phyloP scores from a whole-genome alignment of 495 filamentous ascomycete species.

The Xylaria scruposa region DNA sequence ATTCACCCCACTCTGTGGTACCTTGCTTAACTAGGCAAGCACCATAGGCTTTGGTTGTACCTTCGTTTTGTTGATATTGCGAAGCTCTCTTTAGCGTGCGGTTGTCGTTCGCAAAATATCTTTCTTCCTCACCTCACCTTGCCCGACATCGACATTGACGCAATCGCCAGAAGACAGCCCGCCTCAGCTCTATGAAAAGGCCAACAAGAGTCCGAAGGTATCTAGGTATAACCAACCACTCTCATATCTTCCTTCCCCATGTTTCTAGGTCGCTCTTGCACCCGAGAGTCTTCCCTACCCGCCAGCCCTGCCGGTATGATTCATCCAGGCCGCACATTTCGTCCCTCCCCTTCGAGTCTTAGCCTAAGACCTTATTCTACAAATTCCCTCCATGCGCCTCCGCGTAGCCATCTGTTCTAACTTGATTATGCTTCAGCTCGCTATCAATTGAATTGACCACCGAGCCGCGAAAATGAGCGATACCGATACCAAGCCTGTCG shows the following conservation, averaged over 20 bases:
- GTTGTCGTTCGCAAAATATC: slow-evolving; percentile 25
- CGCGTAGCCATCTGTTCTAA: not conserved
- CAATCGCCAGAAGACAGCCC: not conserved
- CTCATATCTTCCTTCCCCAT: slow-evolving; percentile 13
- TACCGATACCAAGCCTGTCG: slow-evolving; percentile 35
- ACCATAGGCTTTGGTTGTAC: not conserved
- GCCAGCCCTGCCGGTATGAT: slow-evolving; percentile 3
- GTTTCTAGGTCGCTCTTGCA: not conserved
- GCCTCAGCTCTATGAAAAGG: not conserved
- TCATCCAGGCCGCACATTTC: slow-evolving; percentile 17
- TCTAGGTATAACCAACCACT: too few species aligned
- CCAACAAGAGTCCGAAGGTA: not conserved
- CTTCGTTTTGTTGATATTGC: slow-evolving; percentile 1
- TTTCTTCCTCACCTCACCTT: not conserved
- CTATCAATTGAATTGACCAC: not conserved
- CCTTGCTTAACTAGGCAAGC: not conserved
- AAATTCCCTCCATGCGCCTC: not conserved
- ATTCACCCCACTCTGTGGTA: not conserved
- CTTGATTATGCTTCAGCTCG: not conserved
- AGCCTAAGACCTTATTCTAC: not conserved
- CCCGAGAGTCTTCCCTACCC: not conserved
- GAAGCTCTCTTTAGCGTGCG: slow-evolving; percentile 14
- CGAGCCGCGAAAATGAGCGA: slow-evolving; percentile 35
- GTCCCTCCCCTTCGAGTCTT: slow-evolving; percentile 4
- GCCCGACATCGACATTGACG: not conserved